Evolutionary conservation across 108 stramenopile species (phyloP), one percentile per base, ranked within the genome.

Genomic region (Skeletonema menzelii): DNA sequence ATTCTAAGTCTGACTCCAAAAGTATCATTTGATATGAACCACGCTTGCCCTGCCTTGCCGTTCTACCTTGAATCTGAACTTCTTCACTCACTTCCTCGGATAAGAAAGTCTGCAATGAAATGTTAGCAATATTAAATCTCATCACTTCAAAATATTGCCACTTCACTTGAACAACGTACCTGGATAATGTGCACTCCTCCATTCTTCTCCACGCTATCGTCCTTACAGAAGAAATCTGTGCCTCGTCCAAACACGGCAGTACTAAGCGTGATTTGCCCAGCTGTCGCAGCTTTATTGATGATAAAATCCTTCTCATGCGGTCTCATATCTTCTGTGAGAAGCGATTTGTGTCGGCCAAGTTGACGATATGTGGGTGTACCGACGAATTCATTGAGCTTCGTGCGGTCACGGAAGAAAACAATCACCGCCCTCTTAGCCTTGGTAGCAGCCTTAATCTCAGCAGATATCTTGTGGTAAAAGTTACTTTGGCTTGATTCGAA

Each of bases 151-250:
- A 40, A 37, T 44, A 60, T n/a, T 47, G 19, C 15, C 38, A 66
- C 59, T 24, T 8, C 10, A 30, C 4, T 3, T 4, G n/a, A 1
- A 4, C 5, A 30, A 62, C 63, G 26, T n/a, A 70, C 67, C 67
- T 87, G 87, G 47, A 85, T 82, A 20, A 85, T 72, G 26, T 82
- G 83, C 13, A 84, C 81, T 15, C 85, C 85, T 46, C 83, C 85
- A 73, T 73, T 76, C 3, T 82, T 60, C 65, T 86, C 70, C 10
- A 84, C 83, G 15, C 53, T 71, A 1, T 79, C 79, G 38, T 87
- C 87, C 73, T 85, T 87, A 59, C 82, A 87, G 35, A 87, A 87
- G 67, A 87, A 87, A 53, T 87, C 87, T 0, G 87, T 87, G 28
- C 87, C 87, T 37, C 87, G 82, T 8, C 86, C 86, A 83, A 87